Conservation (phyloP, 202 grass and related monocot genomes). For the Thinopyrum obtusiflorum region DNA sequence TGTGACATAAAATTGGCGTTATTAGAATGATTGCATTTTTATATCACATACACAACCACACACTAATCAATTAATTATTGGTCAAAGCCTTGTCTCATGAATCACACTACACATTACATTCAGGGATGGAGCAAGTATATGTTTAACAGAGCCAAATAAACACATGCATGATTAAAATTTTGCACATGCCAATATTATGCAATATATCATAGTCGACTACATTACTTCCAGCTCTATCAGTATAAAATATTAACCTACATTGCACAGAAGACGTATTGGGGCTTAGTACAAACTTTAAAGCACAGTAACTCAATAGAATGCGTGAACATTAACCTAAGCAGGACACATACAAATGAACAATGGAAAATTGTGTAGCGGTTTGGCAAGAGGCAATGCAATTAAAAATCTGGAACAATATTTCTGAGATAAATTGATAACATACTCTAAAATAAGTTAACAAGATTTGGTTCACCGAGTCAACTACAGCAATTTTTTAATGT, state of each 20-base stretch:
- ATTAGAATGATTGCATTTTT: not conserved
- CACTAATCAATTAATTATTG: not conserved
- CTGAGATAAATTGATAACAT: not conserved
- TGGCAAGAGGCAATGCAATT: not conserved
- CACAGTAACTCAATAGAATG: not conserved
- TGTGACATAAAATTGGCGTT: not conserved
- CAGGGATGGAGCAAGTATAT: not conserved
- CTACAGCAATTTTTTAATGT: not conserved
- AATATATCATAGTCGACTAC: not conserved
- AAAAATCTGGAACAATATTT: not conserved
- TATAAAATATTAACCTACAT: not conserved
- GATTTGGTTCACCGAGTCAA: not conserved
- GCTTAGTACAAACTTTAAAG: not conserved
- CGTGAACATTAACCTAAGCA: not conserved
- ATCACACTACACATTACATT: not conserved
- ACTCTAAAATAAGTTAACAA: not conserved
- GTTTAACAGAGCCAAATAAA: not conserved
- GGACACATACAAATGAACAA: not conserved
- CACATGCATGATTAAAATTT: not conserved
- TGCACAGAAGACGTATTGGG: not conserved
- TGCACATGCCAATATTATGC: not conserved
- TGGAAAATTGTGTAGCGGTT: not conserved
- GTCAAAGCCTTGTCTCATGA: not conserved
- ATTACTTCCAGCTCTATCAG: constrained; percentile 6
- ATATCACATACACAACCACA: not conserved